A percentile compares a stretch with the other conserved stretches of the same genome.
These are phyloP conservation scores for Dendrobium officinale DNA, from an alignment of 106 monocot genomes.

Conservation along the genomic window DNA sequence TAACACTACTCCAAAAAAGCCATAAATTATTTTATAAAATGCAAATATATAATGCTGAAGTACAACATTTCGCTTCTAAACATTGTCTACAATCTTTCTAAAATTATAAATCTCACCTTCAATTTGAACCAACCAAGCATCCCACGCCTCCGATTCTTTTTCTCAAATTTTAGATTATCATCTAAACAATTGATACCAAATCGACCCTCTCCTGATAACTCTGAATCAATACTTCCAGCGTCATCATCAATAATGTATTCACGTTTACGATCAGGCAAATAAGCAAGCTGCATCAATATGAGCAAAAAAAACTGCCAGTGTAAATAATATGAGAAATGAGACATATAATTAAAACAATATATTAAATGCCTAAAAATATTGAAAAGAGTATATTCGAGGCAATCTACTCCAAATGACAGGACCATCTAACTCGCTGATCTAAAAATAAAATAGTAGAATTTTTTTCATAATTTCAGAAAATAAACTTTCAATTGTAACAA, in stretches of 20 bases:
- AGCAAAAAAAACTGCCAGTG: not conserved
- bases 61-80: not conserved
- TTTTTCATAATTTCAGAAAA: not conserved
- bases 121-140: constrained; percentile 97
- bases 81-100: not conserved
- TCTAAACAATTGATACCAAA: constrained; percentile 32
- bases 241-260: constrained; percentile 76
- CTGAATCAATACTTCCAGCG: constrained; percentile 58
- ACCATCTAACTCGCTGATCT: not conserved
- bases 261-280: constrained; percentile 79
- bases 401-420: not conserved
- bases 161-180: constrained; percentile 54
- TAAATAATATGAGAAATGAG: not conserved
- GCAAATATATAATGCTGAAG: not conserved
- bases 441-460: not conserved
- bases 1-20: not conserved
- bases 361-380: not conserved
- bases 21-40: not conserved
- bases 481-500: not conserved
- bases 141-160: constrained; percentile 57
- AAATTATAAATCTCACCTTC: constrained; percentile 27
- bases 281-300: constrained; percentile 58
- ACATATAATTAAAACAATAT: not conserved
- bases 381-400: not conserved
- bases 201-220: constrained; percentile 59